These are phyloP conservation scores for Salmacisia buchloeana DNA, from an alignment of 1,284 basidiomycete genomes.

Conservation along the genomic window DNA sequence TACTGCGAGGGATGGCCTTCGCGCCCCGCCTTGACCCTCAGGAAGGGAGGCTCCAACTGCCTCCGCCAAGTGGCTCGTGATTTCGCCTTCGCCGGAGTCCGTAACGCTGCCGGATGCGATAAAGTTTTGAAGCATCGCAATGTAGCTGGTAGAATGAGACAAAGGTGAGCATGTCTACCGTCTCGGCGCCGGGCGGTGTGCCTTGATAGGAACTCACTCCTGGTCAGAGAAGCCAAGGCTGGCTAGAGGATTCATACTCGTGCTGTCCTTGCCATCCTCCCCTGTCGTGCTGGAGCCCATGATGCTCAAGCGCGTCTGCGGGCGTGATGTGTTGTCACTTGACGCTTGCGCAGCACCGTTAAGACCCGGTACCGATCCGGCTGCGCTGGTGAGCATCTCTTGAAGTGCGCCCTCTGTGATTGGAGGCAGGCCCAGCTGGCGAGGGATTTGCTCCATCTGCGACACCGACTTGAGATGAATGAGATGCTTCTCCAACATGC, in stretches of 20 bases:
- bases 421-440: constrained; percentile 18
- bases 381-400: constrained; percentile 15
- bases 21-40: constrained; percentile 8
- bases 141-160: constrained; percentile 18
- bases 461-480: constrained; percentile 87
- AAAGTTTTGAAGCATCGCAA: constrained; percentile 43
- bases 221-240: constrained; percentile 44
- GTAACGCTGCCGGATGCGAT: constrained; percentile 36
- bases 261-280: constrained; percentile 14
- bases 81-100: constrained; percentile 16
- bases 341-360: background rate
- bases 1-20: background rate
- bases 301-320: background rate
- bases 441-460: constrained; percentile 38
- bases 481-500: constrained; percentile 93
- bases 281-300: background rate
- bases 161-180: background rate
- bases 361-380: background rate
- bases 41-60: background rate
- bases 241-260: constrained; percentile 32
- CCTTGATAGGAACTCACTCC: constrained; percentile 18
- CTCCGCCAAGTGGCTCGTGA: background rate
- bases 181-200: too few species aligned
- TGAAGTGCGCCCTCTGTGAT: constrained; percentile 18
- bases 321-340: background rate